Evolutionary conservation across 768 basidiomycete species (phyloP), one percentile per base, ranked within the genome.

Genomic region (Hebeloma cylindrosporum): DNA sequence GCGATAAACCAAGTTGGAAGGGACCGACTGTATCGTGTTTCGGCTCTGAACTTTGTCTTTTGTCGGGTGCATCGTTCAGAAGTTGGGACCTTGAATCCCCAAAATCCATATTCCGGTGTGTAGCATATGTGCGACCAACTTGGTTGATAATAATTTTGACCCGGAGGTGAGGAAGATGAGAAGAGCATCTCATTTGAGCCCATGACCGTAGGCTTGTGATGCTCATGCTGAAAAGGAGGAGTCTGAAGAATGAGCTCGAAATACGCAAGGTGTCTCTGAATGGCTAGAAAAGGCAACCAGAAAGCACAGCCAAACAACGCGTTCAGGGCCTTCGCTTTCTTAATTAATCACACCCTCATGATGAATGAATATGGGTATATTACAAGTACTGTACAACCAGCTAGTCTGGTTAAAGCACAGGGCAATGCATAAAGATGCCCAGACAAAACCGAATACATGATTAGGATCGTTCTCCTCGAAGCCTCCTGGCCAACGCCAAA

Each of bases 1-100:
- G 82, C 7, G 80, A 73, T 40, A 88, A 67, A 2, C 88, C 87
- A 1, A 91, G 72, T 48, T 81, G 81, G 54, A 92, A 92, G 17
- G 90, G 88, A 2, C 90, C 90, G 38, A 83, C 82, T 21, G 75
- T 71, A 49, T 85, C 85, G 47, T 78, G 74, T 52, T 71, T 70
- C 38, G 66, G 61, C 17, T 65, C 58, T 18, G 64, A 45, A 26
- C 69, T 65, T 44, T 74, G 78, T 57, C 70, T 79, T 49, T 79
- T 78, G 61, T 86, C 80, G 41, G 88, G 72, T 7, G 84, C 73
- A 50, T 82, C 78, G 20, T 80, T 78, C 39, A 91, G 77, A 10
- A 79, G 59, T 23, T 79, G 72, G 18, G 82, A 74, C 31, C 72
- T 60, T 29, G n/a, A n/a, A n/a, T 58, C 54, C 44, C 60, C 57